A percentile compares a stretch with the other conserved stretches of the same genome.
These are phyloP conservation scores for Melocanna baccifera DNA, from an alignment of 176 grass and related monocot genomes.

Conservation along the genomic window DNA sequence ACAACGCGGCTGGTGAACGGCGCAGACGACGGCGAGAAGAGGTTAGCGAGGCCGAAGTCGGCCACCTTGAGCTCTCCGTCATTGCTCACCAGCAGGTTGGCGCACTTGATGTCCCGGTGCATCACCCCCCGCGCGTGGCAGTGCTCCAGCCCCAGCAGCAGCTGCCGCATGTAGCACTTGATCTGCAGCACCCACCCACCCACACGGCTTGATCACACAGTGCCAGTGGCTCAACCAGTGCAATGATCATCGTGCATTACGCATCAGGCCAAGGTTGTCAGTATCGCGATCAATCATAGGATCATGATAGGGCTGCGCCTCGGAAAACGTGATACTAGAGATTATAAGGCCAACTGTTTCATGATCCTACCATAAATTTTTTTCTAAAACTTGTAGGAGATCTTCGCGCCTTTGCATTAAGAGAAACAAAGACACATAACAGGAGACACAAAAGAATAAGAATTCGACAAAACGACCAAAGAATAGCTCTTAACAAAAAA, in stretches of 20 bases:
- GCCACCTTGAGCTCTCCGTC: conserved; percentile 85
- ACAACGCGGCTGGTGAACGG: conserved; percentile 78
- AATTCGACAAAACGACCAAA: too few species aligned
- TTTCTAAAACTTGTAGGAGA: too few species aligned
- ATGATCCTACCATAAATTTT: not conserved
- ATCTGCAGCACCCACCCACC: conserved; percentile 41
- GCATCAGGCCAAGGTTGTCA: not conserved
- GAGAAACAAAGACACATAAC: too few species aligned
- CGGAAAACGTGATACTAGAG: too few species aligned
- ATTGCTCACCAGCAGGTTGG: conserved; percentile 78
- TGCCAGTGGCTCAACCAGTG: not conserved
- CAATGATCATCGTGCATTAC: not conserved
- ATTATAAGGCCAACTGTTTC: too few species aligned
- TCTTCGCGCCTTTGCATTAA: too few species aligned
- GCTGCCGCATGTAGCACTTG: conserved; percentile 93
- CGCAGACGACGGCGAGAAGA: not conserved
- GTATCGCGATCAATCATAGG: not conserved
- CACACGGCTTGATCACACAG: not conserved
- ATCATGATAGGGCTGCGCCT: not conserved
- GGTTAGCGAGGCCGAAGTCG: conserved; percentile 88
- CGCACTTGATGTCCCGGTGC: conserved; percentile 96
- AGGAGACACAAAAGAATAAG: too few species aligned
- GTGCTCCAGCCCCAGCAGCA: conserved; percentile 78
- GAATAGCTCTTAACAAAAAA: too few species aligned
- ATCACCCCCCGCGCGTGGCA: conserved; percentile 80